These are phyloP conservation scores for Claviceps digitariae DNA, from an alignment of 2,329 filamentous ascomycete genomes.

Conservation along the genomic window DNA sequence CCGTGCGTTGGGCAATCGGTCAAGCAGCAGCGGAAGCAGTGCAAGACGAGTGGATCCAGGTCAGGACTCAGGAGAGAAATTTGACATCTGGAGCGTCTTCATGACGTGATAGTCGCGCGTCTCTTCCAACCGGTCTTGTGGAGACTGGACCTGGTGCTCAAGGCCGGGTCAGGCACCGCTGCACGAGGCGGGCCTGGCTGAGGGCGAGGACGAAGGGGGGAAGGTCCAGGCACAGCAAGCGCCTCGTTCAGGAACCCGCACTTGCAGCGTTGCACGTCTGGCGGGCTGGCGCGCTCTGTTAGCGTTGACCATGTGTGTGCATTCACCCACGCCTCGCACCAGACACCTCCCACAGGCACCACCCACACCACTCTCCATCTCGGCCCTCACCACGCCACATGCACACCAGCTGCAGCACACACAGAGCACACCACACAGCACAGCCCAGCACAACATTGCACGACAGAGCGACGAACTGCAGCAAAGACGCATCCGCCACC, in stretches of 20 bases:
- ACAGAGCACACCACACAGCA: too few species aligned
- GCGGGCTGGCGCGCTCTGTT: neutral
- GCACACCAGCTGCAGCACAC: too few species aligned
- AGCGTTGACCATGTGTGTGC: too few species aligned
- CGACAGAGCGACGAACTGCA: too few species aligned
- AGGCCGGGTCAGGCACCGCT: neutral
- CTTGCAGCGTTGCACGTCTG: neutral
- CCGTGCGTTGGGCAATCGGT: neutral
- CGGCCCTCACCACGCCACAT: too few species aligned
- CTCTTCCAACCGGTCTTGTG: neutral
- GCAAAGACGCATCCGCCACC: neutral
- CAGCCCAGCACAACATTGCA: too few species aligned
- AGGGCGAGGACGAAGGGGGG: slow-evolving; percentile 1
- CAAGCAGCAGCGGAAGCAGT: neutral
- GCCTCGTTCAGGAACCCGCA: slow-evolving; percentile 2
- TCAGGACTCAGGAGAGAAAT: neutral
- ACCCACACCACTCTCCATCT: too few species aligned
- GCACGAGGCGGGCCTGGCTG: neutral
- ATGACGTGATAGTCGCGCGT: neutral
- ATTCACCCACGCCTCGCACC: too few species aligned
- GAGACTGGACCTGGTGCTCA: too few species aligned
- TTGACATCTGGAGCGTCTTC: neutral
- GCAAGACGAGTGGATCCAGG: neutral
- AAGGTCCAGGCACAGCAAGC: slow-evolving; percentile 5
- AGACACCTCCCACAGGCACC: too few species aligned